Evolutionary conservation across 768 basidiomycete genomes (phyloP).

Genomic region (Boletus rufocinnamomeus): DNA sequence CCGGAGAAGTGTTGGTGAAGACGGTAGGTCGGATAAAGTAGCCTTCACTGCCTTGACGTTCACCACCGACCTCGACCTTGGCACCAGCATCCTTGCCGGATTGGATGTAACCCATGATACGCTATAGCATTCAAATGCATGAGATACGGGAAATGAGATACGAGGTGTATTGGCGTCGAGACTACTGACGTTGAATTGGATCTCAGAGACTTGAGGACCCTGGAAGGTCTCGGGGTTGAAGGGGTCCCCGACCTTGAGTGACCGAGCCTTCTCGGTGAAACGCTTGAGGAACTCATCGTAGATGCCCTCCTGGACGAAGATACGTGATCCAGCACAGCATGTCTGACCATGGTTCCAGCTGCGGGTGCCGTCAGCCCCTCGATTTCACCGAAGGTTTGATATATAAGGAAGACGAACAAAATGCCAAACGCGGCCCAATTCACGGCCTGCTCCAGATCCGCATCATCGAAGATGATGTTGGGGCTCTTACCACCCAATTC

Average conservation of each 20-base stretch:
- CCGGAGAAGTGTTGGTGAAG: conserved; percentile 62
- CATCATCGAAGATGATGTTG: conserved; percentile 50
- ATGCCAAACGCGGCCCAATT: conserved; percentile 73
- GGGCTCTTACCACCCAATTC: conserved; percentile 58
- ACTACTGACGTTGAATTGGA: conserved; percentile 67
- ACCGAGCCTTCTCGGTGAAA: conserved; percentile 56
- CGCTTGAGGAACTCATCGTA: conserved; percentile 74
- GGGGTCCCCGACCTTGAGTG: conserved; percentile 70
- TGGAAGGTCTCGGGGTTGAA: conserved; percentile 61
- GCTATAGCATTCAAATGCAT: conserved; percentile 40
- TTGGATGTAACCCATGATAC: conserved; percentile 77
- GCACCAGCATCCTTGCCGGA: conserved; percentile 75
- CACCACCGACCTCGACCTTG: conserved; percentile 62
- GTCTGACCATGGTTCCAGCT: conserved; percentile 77
- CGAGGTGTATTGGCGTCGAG: neutral
- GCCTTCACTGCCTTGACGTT: conserved; percentile 56
- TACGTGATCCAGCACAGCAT: conserved; percentile 80
- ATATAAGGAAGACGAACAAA: conserved; percentile 51
- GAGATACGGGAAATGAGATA: neutral
- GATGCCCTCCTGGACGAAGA: conserved; percentile 76
- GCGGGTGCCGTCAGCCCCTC: conserved; percentile 23
- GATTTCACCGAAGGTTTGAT: neutral
- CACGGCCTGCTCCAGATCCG: conserved; percentile 55
- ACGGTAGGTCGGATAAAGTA: conserved; percentile 79
- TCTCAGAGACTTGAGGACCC: conserved; percentile 78